phyloP scores from a whole-genome alignment of 805 yeast species.

The Candida argentea region DNA sequence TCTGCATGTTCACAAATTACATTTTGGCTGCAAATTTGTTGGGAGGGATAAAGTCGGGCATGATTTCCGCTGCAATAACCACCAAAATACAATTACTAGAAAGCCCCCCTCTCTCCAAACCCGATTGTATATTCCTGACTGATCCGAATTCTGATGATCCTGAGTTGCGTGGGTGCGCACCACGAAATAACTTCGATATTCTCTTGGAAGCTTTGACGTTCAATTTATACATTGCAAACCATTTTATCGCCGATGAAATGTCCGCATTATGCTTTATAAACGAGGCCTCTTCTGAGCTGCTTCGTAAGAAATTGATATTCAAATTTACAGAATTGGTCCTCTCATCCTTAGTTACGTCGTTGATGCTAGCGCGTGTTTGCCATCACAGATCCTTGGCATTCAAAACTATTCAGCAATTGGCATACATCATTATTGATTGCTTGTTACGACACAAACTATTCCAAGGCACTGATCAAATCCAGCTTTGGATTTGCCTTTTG shows the following conservation, averaged over 20 bases:
- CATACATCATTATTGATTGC: slow-evolving; percentile 4
- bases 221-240: slow-evolving; percentile 5
- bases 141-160: slow-evolving; percentile 3
- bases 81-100: slow-evolving; percentile 7
- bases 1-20: slow-evolving; percentile 10
- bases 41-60: slow-evolving; percentile 3
- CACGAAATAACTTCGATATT: slow-evolving; percentile 3
- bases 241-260: slow-evolving; percentile 9
- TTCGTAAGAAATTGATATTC: slow-evolving; percentile 7
- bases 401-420: slow-evolving; percentile 1
- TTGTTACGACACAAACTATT: slow-evolving; percentile 6
- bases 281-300: slow-evolving; percentile 1
- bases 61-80: slow-evolving; percentile 7
- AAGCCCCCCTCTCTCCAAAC: slow-evolving; percentile 23
- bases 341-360: slow-evolving; percentile 8
- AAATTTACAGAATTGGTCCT: slow-evolving; percentile 9
- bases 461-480: slow-evolving; percentile 5
- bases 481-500: slow-evolving; percentile 19
- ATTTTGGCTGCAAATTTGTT: slow-evolving; percentile 8
- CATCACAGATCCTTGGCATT: slow-evolving; percentile 2
- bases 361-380: slow-evolving; percentile 4
- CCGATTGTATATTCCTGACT: slow-evolving; percentile 9
- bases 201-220: slow-evolving; percentile 4
- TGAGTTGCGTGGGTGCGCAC: slow-evolving; percentile 2
- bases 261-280: slow-evolving; percentile 5